phyloP scores from a whole-genome alignment of 805 yeast genomes.

The Ogataea henricii region DNA sequence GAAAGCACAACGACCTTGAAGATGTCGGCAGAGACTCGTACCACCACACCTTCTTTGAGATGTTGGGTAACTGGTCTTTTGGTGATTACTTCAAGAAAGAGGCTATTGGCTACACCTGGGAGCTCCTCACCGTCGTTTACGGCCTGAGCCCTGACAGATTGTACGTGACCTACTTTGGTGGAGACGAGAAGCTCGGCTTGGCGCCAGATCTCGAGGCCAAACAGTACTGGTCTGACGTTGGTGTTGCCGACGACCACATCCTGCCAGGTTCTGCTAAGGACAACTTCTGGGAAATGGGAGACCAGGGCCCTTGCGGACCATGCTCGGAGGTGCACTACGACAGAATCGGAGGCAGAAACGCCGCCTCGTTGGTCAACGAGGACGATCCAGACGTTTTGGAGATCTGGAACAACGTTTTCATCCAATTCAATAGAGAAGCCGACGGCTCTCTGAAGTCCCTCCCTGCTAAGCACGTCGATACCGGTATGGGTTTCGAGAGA shows the following conservation, averaged over 20 bases:
- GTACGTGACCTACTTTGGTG: slow-evolving; percentile 96
- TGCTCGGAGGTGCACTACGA: slow-evolving; percentile 98
- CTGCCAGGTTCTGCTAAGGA: slow-evolving; percentile 88
- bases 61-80: slow-evolving; percentile 99
- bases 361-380: slow-evolving; percentile 83
- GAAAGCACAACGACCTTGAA: slow-evolving; percentile 96
- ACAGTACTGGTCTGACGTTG: slow-evolving; percentile 79
- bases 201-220: slow-evolving; percentile 95
- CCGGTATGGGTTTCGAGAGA: slow-evolving; percentile 99
- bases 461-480: slow-evolving; percentile 95
- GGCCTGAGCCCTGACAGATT: slow-evolving; percentile 77
- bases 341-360: slow-evolving; percentile 98
- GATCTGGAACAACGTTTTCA: slow-evolving; percentile 97
- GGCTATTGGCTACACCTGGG: slow-evolving; percentile 90
- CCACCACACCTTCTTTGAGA: slow-evolving; percentile 98
- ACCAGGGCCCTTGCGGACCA: slow-evolving; percentile 99
- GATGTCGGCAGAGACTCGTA: slow-evolving; percentile 98
- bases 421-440: slow-evolving; percentile 93
- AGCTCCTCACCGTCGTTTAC: slow-evolving; percentile 80
- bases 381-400: slow-evolving; percentile 98
- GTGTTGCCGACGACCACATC: slow-evolving; percentile 90
- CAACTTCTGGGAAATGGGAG: slow-evolving; percentile 99
- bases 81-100: slow-evolving; percentile 98
- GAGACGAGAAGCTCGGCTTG: slow-evolving; percentile 79
- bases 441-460: slow-evolving; percentile 76